phyloP scores from a whole-genome alignment of 257 asterid species.

The Solanum tarijense region DNA sequence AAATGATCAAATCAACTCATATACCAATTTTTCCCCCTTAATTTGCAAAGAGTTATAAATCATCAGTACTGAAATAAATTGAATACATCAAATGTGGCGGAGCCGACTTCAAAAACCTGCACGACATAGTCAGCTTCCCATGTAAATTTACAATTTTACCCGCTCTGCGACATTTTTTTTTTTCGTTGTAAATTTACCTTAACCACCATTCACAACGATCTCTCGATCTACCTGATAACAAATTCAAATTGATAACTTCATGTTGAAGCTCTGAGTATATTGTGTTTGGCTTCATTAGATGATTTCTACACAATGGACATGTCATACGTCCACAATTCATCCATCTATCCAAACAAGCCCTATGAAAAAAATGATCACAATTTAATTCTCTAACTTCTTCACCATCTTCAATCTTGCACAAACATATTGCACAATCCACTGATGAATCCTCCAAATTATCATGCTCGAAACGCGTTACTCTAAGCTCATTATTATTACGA shows the following conservation, averaged over 20 bases:
- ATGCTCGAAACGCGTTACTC: background rate
- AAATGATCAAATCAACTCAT: background rate
- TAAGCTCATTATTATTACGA: background rate
- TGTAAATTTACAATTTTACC: background rate
- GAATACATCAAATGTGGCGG: background rate
- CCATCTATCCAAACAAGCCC: conserved; percentile 20
- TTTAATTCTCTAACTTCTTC: conserved; percentile 11
- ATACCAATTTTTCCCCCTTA: background rate
- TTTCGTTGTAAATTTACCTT: background rate
- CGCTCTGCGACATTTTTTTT: too few species aligned
- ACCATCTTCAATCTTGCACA: conserved; percentile 9
- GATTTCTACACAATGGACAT: conserved; percentile 18
- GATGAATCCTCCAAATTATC: background rate
- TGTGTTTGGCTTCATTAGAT: background rate
- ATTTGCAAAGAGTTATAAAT: background rate
- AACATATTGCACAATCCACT: conserved; percentile 3
- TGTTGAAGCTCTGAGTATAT: background rate
- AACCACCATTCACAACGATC: background rate
- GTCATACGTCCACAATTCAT: conserved; percentile 9
- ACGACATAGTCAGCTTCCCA: too few species aligned
- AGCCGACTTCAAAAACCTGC: background rate
- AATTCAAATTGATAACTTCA: background rate
- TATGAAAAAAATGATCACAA: conserved; percentile 6
- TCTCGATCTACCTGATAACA: background rate
- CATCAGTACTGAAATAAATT: background rate